Evolutionary conservation across 495 filamentous ascomycete genomes (phyloP), one percentile per base, ranked within the genome.

Genomic region (Lasiosphaeriaceae sp.): DNA sequence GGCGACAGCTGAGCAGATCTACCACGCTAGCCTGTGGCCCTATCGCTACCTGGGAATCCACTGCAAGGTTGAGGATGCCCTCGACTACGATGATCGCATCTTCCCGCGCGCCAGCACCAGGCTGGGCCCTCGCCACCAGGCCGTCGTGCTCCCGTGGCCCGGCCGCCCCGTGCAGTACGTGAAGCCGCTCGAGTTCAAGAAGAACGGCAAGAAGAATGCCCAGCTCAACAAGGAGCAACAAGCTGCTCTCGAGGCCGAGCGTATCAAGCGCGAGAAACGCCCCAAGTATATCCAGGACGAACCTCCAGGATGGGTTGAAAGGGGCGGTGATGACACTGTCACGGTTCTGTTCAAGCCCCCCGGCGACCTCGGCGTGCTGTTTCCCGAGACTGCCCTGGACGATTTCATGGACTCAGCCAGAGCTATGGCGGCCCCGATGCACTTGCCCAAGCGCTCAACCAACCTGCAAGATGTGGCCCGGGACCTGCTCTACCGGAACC

Each of bases 1-100:
- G 14, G 90, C 87, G 0, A 97, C 92, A 1, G 84, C 86, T 47
- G 95, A 96, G 67, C 95, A 97, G 68, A 86, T 90, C 34, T 89
- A 92, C 54, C 89, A 96, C 59, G 90, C 92, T 37, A 90, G 87
- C 62, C 82, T 96, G 72, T 99, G 94, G 94, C 94, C 92, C 17
- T 97, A 94, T 71, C 85, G 94, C 53, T 99, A 99, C 66, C 74
- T 97, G 16, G 94, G 94, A 2, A 91, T 96, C 55, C 95, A 99
- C 73, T 97, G 94, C 71, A 86, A 90, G 55, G 89, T 95, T 11
- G 94, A 99, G 73, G 94, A 99, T 77, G 94, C 90, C 3, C 75
- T 99, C 16, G 95, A 99, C 66, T 95, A 96, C 66, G 95, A 99
- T 64, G 94, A 99, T 71, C 89, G 95, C 48, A 97, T 97, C 57